Percentiles rank a stretch among this genome's conserved stretches.
Conservation (phyloP, 176 grass and related monocot species). For the Musa itinerans region DNA sequence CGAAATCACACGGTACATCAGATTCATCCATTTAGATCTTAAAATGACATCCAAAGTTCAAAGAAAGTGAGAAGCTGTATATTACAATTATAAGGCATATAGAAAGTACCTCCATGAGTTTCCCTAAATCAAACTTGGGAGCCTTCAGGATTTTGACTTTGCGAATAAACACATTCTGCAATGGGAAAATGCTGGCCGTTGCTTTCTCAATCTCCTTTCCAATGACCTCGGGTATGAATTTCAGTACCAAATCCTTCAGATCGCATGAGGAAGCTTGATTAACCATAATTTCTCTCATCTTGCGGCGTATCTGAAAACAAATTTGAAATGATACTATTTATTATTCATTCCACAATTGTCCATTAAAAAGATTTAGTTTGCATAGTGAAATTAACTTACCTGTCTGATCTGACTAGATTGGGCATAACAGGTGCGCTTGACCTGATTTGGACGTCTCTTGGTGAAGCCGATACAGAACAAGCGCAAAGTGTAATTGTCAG, state of each 20-base stretch:
- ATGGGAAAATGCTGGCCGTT: slow-evolving; percentile 55
- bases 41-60: neutral
- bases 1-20: neutral
- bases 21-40: neutral
- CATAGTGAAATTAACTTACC: slow-evolving; percentile 21
- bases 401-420: slow-evolving; percentile 72
- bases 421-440: slow-evolving; percentile 75
- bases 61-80: neutral
- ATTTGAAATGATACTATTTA: neutral
- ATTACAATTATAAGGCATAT: no score
- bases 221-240: slow-evolving; percentile 76
- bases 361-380: neutral
- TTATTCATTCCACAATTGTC: neutral
- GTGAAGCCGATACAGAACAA: slow-evolving; percentile 80
- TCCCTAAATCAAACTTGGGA: slow-evolving; percentile 82
- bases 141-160: slow-evolving; percentile 86
- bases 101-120: slow-evolving; percentile 66
- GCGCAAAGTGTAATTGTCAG: slow-evolving; percentile 55
- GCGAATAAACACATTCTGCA: slow-evolving; percentile 76
- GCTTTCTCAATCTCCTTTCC: slow-evolving; percentile 83
- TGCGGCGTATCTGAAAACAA: slow-evolving; percentile 48
- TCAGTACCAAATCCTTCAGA: slow-evolving; percentile 62
- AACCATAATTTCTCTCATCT: slow-evolving; percentile 74
- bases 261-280: slow-evolving; percentile 62
- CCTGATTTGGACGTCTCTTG: slow-evolving; percentile 56